Evolutionary conservation across 257 asterid species (phyloP).

Genomic region (Catharanthus roseus): DNA sequence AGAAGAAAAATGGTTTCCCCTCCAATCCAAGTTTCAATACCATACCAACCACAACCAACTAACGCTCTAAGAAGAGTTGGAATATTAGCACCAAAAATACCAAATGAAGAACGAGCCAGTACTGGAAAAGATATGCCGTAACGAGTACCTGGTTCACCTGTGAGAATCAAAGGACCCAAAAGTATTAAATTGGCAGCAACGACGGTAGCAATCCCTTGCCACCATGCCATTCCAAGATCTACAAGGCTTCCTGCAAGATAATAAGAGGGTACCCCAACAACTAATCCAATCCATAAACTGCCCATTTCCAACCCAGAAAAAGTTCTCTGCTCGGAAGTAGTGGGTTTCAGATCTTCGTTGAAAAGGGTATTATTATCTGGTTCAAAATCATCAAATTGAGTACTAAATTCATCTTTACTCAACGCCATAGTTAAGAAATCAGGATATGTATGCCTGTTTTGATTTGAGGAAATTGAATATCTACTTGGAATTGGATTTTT

Average conservation of each 20-base stretch:
- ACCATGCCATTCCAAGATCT: slow-evolving; percentile 97
- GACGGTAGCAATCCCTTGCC: slow-evolving; percentile 94
- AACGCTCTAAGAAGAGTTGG: slow-evolving; percentile 76
- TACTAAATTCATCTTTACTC: slow-evolving; percentile 6
- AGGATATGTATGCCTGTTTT: slow-evolving; percentile 9
- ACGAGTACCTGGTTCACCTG: slow-evolving; percentile 76
- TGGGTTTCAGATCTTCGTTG: slow-evolving; percentile 78
- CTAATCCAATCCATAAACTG: slow-evolving; percentile 74
- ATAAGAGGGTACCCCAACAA: slow-evolving; percentile 82
- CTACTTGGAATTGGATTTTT: slow-evolving; percentile 4
- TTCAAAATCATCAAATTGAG: slow-evolving; percentile 21
- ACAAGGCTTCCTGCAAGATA: slow-evolving; percentile 93
- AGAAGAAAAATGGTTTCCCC: slow-evolving; percentile 85
- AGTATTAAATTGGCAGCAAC: slow-evolving; percentile 67
- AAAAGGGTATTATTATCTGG: slow-evolving; percentile 62
- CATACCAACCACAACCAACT: slow-evolving; percentile 95
- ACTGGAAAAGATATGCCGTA: slow-evolving; percentile 92
- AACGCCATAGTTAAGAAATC: slow-evolving; percentile 32
- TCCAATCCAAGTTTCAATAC: slow-evolving; percentile 94
- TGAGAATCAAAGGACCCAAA: slow-evolving; percentile 52
- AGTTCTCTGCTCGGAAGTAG: slow-evolving; percentile 38
- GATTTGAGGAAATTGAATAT: background rate
- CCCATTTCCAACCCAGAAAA: slow-evolving; percentile 79
- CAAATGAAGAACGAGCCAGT: slow-evolving; percentile 70
- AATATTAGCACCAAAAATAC: slow-evolving; percentile 73